phyloP scores from a whole-genome alignment of 2,329 filamentous ascomycete species.

The Onygena corvina region DNA sequence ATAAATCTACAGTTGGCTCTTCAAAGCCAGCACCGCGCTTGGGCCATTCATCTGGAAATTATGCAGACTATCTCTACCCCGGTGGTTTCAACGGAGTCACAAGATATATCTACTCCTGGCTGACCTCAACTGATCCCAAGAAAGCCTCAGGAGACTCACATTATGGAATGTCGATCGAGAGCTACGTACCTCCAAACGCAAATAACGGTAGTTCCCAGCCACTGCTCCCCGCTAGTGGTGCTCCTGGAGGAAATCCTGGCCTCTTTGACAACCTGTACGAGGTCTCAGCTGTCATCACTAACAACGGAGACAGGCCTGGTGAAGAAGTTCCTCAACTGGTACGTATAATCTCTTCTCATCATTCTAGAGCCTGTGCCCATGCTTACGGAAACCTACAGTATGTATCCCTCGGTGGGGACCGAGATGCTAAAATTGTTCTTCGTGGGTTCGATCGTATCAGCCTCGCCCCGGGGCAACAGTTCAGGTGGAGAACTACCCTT shows the following conservation, averaged over 20 bases:
- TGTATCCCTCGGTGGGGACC: conserved; percentile 63
- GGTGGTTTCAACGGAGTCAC: conserved; percentile 39
- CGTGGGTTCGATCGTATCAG: conserved; percentile 70
- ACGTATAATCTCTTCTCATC: conserved; percentile 15
- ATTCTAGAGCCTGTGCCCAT: conserved; percentile 2
- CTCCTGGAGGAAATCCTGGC: conserved; percentile 47
- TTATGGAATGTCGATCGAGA: conserved; percentile 42
- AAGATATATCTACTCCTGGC: conserved; percentile 52
- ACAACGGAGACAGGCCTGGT: conserved; percentile 39
- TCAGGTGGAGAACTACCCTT: conserved; percentile 55
- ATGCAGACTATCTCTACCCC: conserved; percentile 46
- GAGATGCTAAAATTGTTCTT: conserved; percentile 55
- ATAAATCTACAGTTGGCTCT: conserved; percentile 42
- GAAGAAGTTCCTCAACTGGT: conserved; percentile 44
- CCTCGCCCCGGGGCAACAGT: conserved; percentile 56
- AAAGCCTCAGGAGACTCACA: conserved; percentile 41
- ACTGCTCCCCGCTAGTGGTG: conserved; percentile 45
- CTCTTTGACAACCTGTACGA: conserved; percentile 42
- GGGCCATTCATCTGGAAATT: conserved; percentile 38
- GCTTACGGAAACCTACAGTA: conserved; percentile 37
- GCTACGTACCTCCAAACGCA: conserved; percentile 41
- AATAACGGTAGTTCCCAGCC: conserved; percentile 45
- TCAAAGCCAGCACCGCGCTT: conserved; percentile 44
- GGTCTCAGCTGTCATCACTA: conserved; percentile 40
- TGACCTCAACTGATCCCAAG: conserved; percentile 47